Base-by-base conservation (phyloP, 2,329 filamentous ascomycete genomes). In the Colletotrichum sp. region DNA sequence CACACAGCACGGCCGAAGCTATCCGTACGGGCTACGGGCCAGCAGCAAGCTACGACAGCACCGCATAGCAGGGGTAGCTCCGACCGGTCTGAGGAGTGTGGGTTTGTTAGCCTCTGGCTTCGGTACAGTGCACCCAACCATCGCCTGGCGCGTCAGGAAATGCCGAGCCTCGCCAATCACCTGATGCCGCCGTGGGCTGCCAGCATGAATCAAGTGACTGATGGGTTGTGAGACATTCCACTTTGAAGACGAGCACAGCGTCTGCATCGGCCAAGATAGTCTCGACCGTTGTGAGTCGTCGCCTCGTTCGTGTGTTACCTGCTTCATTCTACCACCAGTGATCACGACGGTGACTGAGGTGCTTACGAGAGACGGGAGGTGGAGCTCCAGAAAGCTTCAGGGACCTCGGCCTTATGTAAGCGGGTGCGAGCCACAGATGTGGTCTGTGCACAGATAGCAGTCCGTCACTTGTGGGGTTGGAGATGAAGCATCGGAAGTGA, bases 121-220 rank as follows among this genome's bases (percentile, higher is more conserved):
- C 59, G 59, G 28, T 21, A 63, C 59, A 49, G 21, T 55, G 55
- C 62, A 67, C 28, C 72, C 72, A 71, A 59, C 72, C 62, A 44
- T 39, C 63, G 55, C 30, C 34, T 69, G n/a, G 67, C 67, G 70
- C 59, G 49, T 75, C 65, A 32, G 15, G 49, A 66, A 76, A 67
- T 76, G 72, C 71, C 75, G 75, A 75, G 71, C 75, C 71, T 78
- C 68, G 36, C 68, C 62, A 74, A 72, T 78, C 76, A 78, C 75
- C 76, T 78, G 76, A 77, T 78, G 64, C 32, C 44, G 26, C 44
- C 63, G 36, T 74, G 63, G 75, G 75, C 60, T 76, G 66, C 66
- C 62, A 59, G 59, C 62, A 66, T 75, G 71, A 77, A 77, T 78
- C 76, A 78, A 75, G 77, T 78, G 76, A 78, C 76, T 69, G 57